Conservation (phyloP, 768 basidiomycete species). For the Paxillus ammoniavirescens region DNA sequence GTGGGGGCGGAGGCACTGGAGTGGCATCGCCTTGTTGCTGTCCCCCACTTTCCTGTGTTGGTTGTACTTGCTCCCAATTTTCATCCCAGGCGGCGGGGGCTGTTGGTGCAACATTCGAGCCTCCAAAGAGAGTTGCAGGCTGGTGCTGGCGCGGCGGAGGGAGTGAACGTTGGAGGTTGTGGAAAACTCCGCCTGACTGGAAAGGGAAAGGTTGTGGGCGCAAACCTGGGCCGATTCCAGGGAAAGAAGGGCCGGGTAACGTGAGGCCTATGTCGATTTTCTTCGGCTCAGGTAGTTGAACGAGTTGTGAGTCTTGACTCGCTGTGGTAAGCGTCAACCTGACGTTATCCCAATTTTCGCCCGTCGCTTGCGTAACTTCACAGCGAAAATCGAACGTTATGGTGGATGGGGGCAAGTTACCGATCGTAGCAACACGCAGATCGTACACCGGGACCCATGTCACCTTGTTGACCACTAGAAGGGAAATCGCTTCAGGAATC, state of each 20-base stretch:
- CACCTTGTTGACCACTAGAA: conserved; percentile 14
- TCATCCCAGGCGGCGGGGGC: too few relatives aligned
- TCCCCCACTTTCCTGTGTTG: too few relatives aligned
- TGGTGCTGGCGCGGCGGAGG: neutral
- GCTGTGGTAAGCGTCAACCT: conserved; percentile 26
- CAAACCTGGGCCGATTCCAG: too few relatives aligned
- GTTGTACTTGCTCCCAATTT: too few relatives aligned
- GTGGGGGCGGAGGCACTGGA: too few relatives aligned
- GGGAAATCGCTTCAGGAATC: neutral
- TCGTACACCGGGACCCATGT: conserved; percentile 22
- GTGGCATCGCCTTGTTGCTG: too few relatives aligned
- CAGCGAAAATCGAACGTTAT: conserved; percentile 29
- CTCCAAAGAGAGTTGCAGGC: neutral
- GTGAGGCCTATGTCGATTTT: conserved; percentile 12
- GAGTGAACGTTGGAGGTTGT: too few relatives aligned
- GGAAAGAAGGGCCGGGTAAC: neutral
- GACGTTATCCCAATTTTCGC: conserved; percentile 31
- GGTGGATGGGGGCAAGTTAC: conserved; percentile 11
- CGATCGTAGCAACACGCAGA: conserved; percentile 10
- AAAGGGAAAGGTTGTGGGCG: too few relatives aligned
- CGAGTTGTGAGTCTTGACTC: conserved; percentile 12
- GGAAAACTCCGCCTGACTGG: too few relatives aligned
- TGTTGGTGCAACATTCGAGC: neutral
- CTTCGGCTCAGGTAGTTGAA: conserved; percentile 23
- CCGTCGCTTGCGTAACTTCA: conserved; percentile 26